A percentile compares a stretch with the other conserved stretches of the same genome.
phyloP scores from a whole-genome alignment of 768 basidiomycete species.

The Hericium alpestre region DNA sequence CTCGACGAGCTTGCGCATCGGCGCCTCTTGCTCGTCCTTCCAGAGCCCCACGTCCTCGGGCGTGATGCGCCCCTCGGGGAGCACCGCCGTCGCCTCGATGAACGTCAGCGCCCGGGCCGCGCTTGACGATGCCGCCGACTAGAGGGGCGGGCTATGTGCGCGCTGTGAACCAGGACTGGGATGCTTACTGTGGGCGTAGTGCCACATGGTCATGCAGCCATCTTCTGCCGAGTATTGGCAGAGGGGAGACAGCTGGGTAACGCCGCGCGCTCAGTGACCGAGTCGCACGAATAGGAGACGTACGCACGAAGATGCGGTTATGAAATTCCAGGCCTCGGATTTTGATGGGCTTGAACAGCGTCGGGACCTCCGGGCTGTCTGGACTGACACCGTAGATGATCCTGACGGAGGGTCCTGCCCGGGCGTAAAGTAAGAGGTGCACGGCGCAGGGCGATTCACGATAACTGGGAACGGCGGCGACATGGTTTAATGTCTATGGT shows the following conservation, averaged over 20 bases:
- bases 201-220: neutral
- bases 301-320: constrained; percentile 19
- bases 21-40: constrained; percentile 44
- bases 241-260: constrained; percentile 4
- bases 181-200: constrained; percentile 3
- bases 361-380: constrained; percentile 29
- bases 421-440: constrained; percentile 36
- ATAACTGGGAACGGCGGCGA: neutral
- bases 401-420: constrained; percentile 34
- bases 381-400: constrained; percentile 31
- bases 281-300: neutral
- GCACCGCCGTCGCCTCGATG: constrained; percentile 59
- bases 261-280: neutral
- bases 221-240: constrained; percentile 1
- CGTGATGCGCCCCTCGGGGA: constrained; percentile 50
- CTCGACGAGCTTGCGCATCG: constrained; percentile 42
- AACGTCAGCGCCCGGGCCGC: constrained; percentile 47
- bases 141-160: neutral
- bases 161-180: neutral
- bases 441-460: constrained; percentile 30
- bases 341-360: constrained; percentile 44
- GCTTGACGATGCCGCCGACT: constrained; percentile 28
- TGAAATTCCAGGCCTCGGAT: constrained; percentile 24
- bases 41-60: constrained; percentile 54
- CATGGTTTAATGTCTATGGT: neutral